A percentile compares a stretch with the other conserved stretches of the same genome.
phyloP scores from a whole-genome alignment of 371 early-diverging fungal genomes.

The Zancudomyces culisetae region DNA sequence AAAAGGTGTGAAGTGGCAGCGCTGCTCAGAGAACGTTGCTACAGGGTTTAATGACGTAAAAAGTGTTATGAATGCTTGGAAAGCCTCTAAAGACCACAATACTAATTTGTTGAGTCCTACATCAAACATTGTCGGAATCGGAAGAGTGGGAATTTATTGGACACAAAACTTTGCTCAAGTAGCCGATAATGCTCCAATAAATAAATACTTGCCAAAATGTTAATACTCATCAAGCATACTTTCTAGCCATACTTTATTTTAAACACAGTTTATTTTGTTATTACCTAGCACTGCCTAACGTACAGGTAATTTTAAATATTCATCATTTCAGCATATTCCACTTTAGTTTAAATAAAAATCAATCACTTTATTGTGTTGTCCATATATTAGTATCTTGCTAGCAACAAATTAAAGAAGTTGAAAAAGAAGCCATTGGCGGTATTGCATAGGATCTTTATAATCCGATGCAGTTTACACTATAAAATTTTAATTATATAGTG shows the following conservation, averaged over 20 bases:
- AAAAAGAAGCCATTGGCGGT: too few species aligned
- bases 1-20: constrained; percentile 12
- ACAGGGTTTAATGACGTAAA: constrained; percentile 11
- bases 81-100: constrained; percentile 16
- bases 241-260: too few species aligned
- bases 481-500: too few species aligned
- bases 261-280: too few species aligned
- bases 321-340: constrained; percentile 41
- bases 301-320: constrained; percentile 24
- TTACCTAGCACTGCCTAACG: too few species aligned
- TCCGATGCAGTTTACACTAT: too few species aligned
- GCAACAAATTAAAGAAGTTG: too few species aligned
- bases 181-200: neutral
- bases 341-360: too few species aligned
- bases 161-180: constrained; percentile 16
- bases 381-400: too few species aligned
- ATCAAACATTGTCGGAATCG: constrained; percentile 4
- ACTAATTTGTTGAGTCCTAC: constrained; percentile 11
- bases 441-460: too few species aligned
- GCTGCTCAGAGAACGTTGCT: constrained; percentile 24
- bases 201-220: constrained; percentile 1
- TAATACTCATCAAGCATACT: constrained; percentile 7
- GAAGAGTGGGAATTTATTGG: constrained; percentile 8
- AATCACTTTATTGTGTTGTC: too few species aligned
- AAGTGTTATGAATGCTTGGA: constrained; percentile 13